Evolutionary conservation across 345 rosid genomes (phyloP), one percentile per base, ranked within the genome.

Genomic region (Trapa bicornis): DNA sequence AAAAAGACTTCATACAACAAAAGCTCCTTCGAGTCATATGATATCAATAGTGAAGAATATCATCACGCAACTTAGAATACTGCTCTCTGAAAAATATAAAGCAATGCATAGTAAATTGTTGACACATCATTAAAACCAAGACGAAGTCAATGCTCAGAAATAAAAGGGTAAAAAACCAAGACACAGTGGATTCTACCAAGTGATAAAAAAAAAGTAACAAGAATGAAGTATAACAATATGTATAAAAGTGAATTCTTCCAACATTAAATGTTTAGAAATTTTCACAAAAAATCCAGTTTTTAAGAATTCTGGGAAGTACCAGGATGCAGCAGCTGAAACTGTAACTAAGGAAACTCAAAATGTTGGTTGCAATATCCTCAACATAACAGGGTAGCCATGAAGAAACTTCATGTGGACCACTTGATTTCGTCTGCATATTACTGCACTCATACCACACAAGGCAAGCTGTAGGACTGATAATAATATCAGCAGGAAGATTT

Each of bases 371-470:
- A 38, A 94, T 81, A 74, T 87, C 80, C 80, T 87, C 95, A 60
- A 87, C 76, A 75, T 96, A 85, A 65, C 78, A 72, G 41, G 85
- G 82, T 75, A 85, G 80, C 80, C 81, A 67, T 7, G 91, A 85
- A 64, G 86, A 82, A 76, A 85, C 83, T 76, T 85, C 88, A 76
- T 73, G 72, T 64, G 67, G 64, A 74, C 78, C 75, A 71, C 77
- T 81, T 54, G 82, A 68, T 77, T 89, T 87, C 73, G 75, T 80
- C 72, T 85, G 79, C 56, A 80, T 82, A 72, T 73, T 84, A 76
- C 76, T 71, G 75, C 79, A 80, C 74, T 87, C 85, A 78, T 94
- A 94, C 99, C 96, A 91, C 64, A 87, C 81, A 50, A 91, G 73
- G 79, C 96, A 89, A 78, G 77, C 77, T 58, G 92, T 82, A 76